Percentiles rank a stretch among this genome's conserved stretches.
Conservation (phyloP, 1,139 yeast species). For the Ogataea hybrid region DNA sequence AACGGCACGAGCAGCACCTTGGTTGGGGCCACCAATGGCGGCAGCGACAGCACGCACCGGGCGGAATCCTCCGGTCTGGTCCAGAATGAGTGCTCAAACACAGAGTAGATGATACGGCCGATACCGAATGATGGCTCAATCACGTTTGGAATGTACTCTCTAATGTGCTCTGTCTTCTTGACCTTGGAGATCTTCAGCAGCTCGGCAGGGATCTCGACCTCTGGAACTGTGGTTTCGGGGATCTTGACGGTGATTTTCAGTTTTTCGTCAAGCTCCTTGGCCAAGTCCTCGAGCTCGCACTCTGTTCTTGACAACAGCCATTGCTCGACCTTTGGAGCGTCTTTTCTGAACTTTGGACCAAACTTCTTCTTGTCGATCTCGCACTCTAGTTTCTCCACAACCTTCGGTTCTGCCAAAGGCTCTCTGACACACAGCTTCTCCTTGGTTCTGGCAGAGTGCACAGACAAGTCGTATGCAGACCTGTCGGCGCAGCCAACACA, state of each 20-base stretch:
- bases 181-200: constrained; percentile 76
- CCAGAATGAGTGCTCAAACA: constrained; percentile 96
- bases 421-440: constrained; percentile 94
- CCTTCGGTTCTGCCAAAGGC: constrained; percentile 76
- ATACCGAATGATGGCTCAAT: constrained; percentile 99
- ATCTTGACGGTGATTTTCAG: constrained; percentile 63
- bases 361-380: constrained; percentile 91
- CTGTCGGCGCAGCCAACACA: constrained; percentile 99
- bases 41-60: constrained; percentile 76
- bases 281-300: constrained; percentile 78
- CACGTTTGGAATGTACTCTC: constrained; percentile 96
- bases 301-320: constrained; percentile 77
- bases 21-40: constrained; percentile 96
- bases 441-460: constrained; percentile 92
- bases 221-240: constrained; percentile 24
- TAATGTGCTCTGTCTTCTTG: constrained; percentile 81
- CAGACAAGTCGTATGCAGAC: constrained; percentile 95
- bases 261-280: constrained; percentile 59
- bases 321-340: constrained; percentile 87
- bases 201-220: constrained; percentile 62
- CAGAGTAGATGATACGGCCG: constrained; percentile 92
- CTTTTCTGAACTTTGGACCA: constrained; percentile 96
- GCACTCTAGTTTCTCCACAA: constrained; percentile 80
- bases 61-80: constrained; percentile 88
- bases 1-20: constrained; percentile 95